A percentile compares a stretch with the other conserved stretches of the same genome.
phyloP scores from a whole-genome alignment of 495 filamentous ascomycete genomes.

The Podospora comata region DNA sequence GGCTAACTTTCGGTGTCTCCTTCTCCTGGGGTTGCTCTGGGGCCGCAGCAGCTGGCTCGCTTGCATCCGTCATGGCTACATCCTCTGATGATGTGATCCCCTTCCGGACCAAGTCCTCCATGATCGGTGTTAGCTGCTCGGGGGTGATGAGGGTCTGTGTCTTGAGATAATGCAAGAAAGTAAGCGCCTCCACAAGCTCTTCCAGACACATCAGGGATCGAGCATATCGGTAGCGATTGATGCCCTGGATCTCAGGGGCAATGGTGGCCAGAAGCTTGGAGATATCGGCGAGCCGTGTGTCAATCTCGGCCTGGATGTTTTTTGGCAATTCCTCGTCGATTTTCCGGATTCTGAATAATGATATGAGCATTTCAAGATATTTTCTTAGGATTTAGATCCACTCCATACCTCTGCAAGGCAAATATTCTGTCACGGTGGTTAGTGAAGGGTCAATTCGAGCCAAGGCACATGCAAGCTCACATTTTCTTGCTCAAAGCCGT shows the following conservation, averaged over 20 bases:
- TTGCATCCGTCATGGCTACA: constrained; percentile 27
- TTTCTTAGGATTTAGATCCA: constrained; percentile 33
- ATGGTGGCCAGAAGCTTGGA: constrained; percentile 61
- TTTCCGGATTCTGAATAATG: constrained; percentile 51
- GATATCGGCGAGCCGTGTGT: constrained; percentile 64
- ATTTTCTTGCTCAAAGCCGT: constrained; percentile 96
- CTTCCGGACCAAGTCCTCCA: constrained; percentile 39
- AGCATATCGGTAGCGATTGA: constrained; percentile 83
- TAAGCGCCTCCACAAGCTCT: constrained; percentile 84
- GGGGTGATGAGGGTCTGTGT: constrained; percentile 69
- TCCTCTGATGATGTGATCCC: constrained; percentile 26
- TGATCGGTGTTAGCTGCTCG: constrained; percentile 49
- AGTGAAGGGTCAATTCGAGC: not conserved
- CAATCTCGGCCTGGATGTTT: constrained; percentile 61
- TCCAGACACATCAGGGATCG: constrained; percentile 83
- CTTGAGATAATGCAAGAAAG: constrained; percentile 81
- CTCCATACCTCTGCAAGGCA: constrained; percentile 7
- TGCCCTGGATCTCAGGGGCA: constrained; percentile 65
- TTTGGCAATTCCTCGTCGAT: constrained; percentile 61
- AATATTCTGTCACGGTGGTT: not conserved
- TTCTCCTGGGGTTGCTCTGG: not conserved
- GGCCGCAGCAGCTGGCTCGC: constrained; percentile 13
- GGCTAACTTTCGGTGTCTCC: constrained; percentile 37
- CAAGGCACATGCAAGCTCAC: constrained; percentile 45
- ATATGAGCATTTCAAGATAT: constrained; percentile 13